A percentile compares a stretch with the other conserved stretches of the same genome.
phyloP scores from a whole-genome alignment of 768 basidiomycete genomes.

The Polyporus arcularius region DNA sequence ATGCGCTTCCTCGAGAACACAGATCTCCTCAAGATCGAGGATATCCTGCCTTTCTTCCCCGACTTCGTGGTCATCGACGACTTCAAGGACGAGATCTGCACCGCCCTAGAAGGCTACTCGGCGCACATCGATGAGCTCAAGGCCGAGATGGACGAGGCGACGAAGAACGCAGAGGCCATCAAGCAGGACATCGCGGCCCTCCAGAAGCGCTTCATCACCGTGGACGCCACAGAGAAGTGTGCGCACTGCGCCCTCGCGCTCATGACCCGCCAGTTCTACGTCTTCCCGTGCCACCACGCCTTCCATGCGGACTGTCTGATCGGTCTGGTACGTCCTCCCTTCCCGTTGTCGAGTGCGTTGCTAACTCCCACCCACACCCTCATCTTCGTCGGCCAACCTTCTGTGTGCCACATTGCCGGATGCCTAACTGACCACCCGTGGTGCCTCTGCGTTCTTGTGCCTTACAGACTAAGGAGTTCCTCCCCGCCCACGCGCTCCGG shows the following conservation, averaged over 20 bases:
- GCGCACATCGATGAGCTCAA: slow-evolving; percentile 88
- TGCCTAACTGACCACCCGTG: slow-evolving; percentile 16
- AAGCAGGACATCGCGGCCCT: slow-evolving; percentile 87
- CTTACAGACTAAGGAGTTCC: slow-evolving; percentile 84
- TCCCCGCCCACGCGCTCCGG: slow-evolving; percentile 79
- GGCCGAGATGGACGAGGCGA: slow-evolving; percentile 95
- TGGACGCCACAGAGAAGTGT: slow-evolving; percentile 86
- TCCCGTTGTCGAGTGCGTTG: background rate
- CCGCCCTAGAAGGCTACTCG: slow-evolving; percentile 92
- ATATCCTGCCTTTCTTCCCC: slow-evolving; percentile 99
- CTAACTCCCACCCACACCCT: background rate
- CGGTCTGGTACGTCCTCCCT: slow-evolving; percentile 66
- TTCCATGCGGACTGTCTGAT: slow-evolving; percentile 99
- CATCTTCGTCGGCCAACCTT: slow-evolving; percentile 5
- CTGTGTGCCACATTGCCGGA: background rate
- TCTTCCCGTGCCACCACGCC: slow-evolving; percentile 96
- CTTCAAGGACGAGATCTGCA: slow-evolving; percentile 98
- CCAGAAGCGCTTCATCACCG: slow-evolving; percentile 87
- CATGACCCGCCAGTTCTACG: slow-evolving; percentile 91
- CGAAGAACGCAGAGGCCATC: slow-evolving; percentile 88
- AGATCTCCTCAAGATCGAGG: slow-evolving; percentile 94
- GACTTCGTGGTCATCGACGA: slow-evolving; percentile 99
- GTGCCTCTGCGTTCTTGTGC: background rate
- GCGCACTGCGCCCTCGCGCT: slow-evolving; percentile 76
- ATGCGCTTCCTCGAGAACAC: slow-evolving; percentile 97